phyloP scores from a whole-genome alignment of 129 eudicot species.

The Solidago caesia region DNA sequence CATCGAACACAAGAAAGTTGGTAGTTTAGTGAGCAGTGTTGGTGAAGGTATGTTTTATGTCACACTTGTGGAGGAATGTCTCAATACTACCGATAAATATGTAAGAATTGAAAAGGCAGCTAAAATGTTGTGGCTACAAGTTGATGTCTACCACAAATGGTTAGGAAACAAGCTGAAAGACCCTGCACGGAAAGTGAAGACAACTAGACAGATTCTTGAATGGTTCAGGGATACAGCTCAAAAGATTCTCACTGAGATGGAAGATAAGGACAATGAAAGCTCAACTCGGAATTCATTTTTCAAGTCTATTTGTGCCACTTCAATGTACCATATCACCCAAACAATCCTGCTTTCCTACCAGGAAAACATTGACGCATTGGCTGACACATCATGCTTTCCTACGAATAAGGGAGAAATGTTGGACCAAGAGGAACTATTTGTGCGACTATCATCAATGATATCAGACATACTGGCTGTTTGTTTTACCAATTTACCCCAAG shows the following conservation, averaged over 20 bases:
- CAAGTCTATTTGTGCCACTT: conserved; percentile 31
- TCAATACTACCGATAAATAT: not conserved
- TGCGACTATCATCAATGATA: conserved; percentile 26
- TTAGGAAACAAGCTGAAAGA: not conserved
- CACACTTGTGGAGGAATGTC: conserved; percentile 24
- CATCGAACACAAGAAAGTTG: not conserved
- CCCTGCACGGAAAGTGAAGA: not conserved
- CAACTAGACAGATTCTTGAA: not conserved
- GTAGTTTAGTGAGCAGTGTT: conserved; percentile 19
- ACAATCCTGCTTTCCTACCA: conserved; percentile 20
- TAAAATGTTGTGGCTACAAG: conserved; percentile 18
- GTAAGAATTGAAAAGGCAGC: conserved; percentile 10
- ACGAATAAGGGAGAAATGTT: not conserved
- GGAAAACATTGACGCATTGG: not conserved
- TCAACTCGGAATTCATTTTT: not conserved
- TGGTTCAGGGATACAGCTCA: not conserved
- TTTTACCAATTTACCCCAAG: conserved; percentile 38
- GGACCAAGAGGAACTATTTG: conserved; percentile 28
- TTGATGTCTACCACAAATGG: conserved; percentile 22
- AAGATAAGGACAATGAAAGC: not conserved
- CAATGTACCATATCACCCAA: conserved; percentile 41
- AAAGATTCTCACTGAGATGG: not conserved
- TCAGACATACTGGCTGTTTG: conserved; percentile 35
- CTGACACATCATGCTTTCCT: no score
- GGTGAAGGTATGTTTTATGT: conserved; percentile 31